Evolutionary conservation across 441 rosid species (phyloP).

Genomic region (Breynia disticha): DNA sequence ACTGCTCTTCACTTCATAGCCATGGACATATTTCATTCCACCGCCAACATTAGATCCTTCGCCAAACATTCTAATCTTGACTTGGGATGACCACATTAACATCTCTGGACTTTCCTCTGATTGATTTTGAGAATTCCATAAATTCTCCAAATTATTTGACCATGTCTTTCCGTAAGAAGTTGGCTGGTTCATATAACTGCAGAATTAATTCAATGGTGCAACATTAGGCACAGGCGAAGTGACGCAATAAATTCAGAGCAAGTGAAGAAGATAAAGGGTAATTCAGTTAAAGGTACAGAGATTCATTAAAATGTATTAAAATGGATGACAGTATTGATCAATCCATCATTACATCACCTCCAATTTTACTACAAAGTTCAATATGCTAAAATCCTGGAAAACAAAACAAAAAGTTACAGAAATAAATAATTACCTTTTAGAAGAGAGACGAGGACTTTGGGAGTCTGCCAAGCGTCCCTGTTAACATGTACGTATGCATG

Average conservation of each 20-base stretch:
- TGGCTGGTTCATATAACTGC: slow-evolving; percentile 9
- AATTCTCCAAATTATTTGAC: neutral
- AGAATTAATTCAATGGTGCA: neutral
- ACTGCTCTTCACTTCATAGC: slow-evolving; percentile 15
- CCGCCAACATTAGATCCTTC: neutral
- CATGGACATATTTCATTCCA: slow-evolving; percentile 10
- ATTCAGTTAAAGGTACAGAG: no score
- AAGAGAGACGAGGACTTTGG: slow-evolving; percentile 5
- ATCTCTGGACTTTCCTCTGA: neutral
- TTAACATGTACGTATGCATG: slow-evolving; percentile 6
- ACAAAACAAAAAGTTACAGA: neutral
- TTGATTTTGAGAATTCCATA: neutral
- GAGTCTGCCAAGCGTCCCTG: slow-evolving; percentile 12
- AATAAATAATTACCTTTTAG: slow-evolving; percentile 9
- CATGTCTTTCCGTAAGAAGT: neutral
- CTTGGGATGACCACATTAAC: neutral
- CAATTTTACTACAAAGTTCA: neutral
- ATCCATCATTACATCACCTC: no score
- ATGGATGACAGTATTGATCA: no score
- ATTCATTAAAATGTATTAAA: no score
- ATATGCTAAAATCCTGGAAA: neutral
- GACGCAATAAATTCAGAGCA: no score
- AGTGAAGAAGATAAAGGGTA: no score
- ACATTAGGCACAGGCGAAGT: neutral
- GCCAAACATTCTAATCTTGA: neutral